Evolutionary conservation across 768 basidiomycete species (phyloP).

Genomic region (Butyriboletus loyo): DNA sequence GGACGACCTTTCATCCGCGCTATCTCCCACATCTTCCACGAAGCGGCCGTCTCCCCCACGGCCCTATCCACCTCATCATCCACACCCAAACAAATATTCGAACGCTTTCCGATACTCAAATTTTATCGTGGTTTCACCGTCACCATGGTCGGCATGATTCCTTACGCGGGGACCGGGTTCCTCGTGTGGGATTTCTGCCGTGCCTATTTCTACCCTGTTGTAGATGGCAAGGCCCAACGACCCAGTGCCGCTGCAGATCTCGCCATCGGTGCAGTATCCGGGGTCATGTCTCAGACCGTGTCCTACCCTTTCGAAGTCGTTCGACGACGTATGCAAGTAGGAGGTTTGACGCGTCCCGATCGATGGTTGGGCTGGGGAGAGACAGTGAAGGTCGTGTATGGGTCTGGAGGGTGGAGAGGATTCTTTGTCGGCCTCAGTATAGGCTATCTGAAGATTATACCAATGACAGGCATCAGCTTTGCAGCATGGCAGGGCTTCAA

Average conservation of each 20-base stretch:
- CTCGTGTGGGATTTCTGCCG: slow-evolving; percentile 83
- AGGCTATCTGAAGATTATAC: slow-evolving; percentile 91
- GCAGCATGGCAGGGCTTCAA: slow-evolving; percentile 74
- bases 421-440: slow-evolving; percentile 91
- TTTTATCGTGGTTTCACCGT: slow-evolving; percentile 98
- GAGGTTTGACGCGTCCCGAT: slow-evolving; percentile 75
- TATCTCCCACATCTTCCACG: slow-evolving; percentile 66
- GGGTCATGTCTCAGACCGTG: slow-evolving; percentile 80
- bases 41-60: slow-evolving; percentile 41
- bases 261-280: slow-evolving; percentile 80
- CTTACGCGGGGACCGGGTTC: slow-evolving; percentile 95
- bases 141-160: slow-evolving; percentile 87
- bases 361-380: slow-evolving; percentile 77
- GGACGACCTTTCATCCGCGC: slow-evolving; percentile 51
- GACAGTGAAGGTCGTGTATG: slow-evolving; percentile 67
- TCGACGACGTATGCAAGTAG: slow-evolving; percentile 92
- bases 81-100: slow-evolving; percentile 38
- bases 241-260: slow-evolving; percentile 63
- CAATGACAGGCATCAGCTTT: slow-evolving; percentile 93
- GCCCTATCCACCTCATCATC: slow-evolving; percentile 14
- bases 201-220: slow-evolving; percentile 51
- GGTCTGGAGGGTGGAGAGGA: slow-evolving; percentile 71
- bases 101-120: slow-evolving; percentile 72
- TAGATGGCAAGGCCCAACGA: slow-evolving; percentile 37
- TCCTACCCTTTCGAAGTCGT: slow-evolving; percentile 96